These are phyloP conservation scores for Penicillium sp. DNA, from an alignment of 2,329 filamentous ascomycete genomes.

Conservation along the genomic window DNA sequence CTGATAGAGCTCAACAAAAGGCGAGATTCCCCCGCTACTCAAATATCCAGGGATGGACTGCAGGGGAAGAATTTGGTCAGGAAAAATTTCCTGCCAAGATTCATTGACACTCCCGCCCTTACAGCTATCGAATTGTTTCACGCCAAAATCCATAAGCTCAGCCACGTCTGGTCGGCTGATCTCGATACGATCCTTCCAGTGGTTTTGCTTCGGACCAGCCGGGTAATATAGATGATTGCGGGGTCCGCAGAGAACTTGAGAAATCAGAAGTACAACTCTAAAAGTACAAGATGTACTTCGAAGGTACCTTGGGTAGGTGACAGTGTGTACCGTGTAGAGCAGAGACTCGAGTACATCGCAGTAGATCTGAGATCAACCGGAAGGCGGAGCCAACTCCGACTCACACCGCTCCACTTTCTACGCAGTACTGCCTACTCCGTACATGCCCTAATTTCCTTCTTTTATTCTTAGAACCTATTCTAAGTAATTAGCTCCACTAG, in stretches of 20 bases:
- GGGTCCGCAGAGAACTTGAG: conserved; percentile 1
- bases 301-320: no score
- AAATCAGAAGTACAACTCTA: no score
- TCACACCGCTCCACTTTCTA: conserved; percentile 20
- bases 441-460: neutral
- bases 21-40: neutral
- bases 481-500: neutral
- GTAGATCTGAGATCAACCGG: conserved; percentile 5
- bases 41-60: neutral
- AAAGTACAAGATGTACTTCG: no score
- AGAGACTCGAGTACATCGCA: neutral
- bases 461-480: neutral
- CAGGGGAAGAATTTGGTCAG: neutral
- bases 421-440: no score
- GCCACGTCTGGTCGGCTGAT: conserved; percentile 7
- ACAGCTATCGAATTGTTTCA: neutral
- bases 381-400: conserved; percentile 6
- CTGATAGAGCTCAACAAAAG: neutral
- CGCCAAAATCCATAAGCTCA: neutral
- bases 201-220: neutral
- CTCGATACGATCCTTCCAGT: neutral
- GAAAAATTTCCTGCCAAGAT: conserved; percentile 3
- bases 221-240: conserved; percentile 1
- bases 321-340: conserved; percentile 1
- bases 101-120: neutral